A percentile compares a stretch with the other conserved stretches of the same genome.
Evolutionary conservation across 2,329 filamentous ascomycete species (phyloP).

Genomic region (Paracoccidioides brasiliensis): DNA sequence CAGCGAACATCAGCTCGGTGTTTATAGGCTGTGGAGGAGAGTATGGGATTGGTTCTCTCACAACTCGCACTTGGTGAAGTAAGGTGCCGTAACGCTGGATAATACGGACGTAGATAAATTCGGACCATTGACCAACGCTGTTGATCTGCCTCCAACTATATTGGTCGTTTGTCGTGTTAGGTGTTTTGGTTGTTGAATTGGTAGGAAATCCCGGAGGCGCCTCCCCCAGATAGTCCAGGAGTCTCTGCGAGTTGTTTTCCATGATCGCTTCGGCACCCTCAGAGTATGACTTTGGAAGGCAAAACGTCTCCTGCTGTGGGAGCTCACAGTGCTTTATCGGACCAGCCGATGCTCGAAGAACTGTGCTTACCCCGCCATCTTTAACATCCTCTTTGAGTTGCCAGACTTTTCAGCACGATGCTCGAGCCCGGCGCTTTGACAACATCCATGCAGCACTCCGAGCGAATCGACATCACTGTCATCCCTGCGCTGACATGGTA

Average conservation of each 20-base stretch:
- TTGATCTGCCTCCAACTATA: neutral
- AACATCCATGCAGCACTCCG: neutral
- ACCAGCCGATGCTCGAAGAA: too few species aligned
- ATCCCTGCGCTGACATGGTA: neutral
- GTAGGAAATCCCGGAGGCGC: neutral
- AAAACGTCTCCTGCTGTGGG: neutral
- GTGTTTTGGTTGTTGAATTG: neutral
- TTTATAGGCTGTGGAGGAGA: constrained; percentile 6
- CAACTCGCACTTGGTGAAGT: neutral
- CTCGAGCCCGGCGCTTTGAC: neutral
- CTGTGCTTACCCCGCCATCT: too few species aligned
- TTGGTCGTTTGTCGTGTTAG: neutral
- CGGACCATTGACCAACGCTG: neutral
- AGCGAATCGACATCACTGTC: neutral
- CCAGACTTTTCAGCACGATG: too few species aligned
- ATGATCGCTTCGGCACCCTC: neutral
- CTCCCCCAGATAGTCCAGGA: neutral
- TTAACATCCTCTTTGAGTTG: too few species aligned
- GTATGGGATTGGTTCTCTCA: constrained; percentile 7
- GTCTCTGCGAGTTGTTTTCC: neutral
- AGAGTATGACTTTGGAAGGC: neutral
- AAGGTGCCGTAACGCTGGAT: neutral
- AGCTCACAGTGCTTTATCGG: neutral
- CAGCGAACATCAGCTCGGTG: constrained; percentile 2
- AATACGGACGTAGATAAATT: neutral